These are phyloP conservation scores for Phytophthora multivora DNA, from an alignment of 352 stramenopile species.

Conservation along the genomic window DNA sequence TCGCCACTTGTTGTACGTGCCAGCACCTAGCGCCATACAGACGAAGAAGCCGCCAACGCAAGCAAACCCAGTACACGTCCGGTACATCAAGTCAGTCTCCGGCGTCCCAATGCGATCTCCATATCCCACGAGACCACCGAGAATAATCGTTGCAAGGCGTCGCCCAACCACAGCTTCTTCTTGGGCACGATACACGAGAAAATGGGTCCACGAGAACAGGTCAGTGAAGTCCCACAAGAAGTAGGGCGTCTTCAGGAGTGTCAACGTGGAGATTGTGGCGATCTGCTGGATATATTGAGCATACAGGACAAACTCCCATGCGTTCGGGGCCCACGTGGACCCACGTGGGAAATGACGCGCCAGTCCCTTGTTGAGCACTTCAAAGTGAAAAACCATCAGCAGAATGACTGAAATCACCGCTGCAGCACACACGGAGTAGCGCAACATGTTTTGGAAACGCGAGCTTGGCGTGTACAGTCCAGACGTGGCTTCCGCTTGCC, in stretches of 20 bases:
- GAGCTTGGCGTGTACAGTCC: conserved; percentile 41
- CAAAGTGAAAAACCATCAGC: conserved; percentile 51
- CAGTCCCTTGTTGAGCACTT: conserved; percentile 42
- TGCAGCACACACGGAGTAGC: conserved; percentile 43
- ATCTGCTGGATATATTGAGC: conserved; percentile 62
- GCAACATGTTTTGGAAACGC: conserved; percentile 48
- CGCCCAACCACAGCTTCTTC: conserved; percentile 22
- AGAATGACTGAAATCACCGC: conserved; percentile 52
- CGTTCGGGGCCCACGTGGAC: conserved; percentile 52
- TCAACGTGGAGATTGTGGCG: conserved; percentile 51
- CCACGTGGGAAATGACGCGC: conserved; percentile 2
- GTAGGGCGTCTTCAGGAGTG: conserved; percentile 56
- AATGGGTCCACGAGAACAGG: conserved; percentile 65
- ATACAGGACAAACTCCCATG: conserved; percentile 66
- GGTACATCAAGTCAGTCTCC: conserved; percentile 42
- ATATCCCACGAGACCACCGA: conserved; percentile 54
- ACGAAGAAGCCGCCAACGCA: conserved; percentile 44
- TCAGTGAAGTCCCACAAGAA: conserved; percentile 68
- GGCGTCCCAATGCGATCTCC: conserved; percentile 50
- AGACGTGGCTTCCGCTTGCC: conserved; percentile 29
- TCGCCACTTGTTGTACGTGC: conserved; percentile 11
- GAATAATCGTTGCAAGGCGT: conserved; percentile 48
- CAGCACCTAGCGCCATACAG: conserved; percentile 28
- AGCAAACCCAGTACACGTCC: conserved; percentile 32
- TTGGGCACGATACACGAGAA: conserved; percentile 32